These are phyloP conservation scores for Tolypocladium amazonense DNA, from an alignment of 2,329 filamentous ascomycete genomes.

Conservation along the genomic window DNA sequence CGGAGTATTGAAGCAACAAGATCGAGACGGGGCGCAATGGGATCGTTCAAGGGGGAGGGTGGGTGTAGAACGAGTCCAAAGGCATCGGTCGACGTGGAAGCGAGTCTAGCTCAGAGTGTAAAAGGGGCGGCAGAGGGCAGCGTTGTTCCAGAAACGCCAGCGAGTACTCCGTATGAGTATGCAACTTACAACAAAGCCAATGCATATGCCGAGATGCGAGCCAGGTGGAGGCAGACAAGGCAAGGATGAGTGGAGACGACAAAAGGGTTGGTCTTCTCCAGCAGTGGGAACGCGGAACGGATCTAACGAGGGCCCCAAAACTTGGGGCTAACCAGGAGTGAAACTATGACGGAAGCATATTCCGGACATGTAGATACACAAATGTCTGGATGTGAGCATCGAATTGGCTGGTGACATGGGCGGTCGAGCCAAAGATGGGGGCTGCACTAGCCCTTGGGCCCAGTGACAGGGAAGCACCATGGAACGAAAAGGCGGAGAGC, in stretches of 20 bases:
- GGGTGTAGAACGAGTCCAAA: slow-evolving; percentile 8
- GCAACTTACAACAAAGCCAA: slow-evolving; percentile 6
- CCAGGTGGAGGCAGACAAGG: not conserved
- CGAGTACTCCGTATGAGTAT: slow-evolving; percentile 3
- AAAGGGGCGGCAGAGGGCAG: not conserved
- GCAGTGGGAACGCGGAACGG: slow-evolving; percentile 11
- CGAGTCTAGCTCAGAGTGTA: not conserved
- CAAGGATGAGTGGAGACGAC: not conserved
- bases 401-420: slow-evolving; percentile 15
- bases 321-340: slow-evolving; percentile 4
- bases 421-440: slow-evolving; percentile 10
- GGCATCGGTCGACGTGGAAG: slow-evolving; percentile 2
- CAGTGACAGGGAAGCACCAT: slow-evolving; percentile 11
- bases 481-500: slow-evolving; percentile 2
- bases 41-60: slow-evolving; percentile 9
- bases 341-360: slow-evolving; percentile 3
- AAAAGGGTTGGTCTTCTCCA: not conserved
- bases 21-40: slow-evolving; percentile 1
- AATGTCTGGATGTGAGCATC: slow-evolving; percentile 1
- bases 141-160: not conserved
- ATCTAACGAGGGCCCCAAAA: slow-evolving; percentile 13
- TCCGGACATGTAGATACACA: slow-evolving; percentile 7
- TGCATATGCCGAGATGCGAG: slow-evolving; percentile 29
- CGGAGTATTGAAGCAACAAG: slow-evolving; percentile 3
- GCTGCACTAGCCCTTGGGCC: slow-evolving; percentile 19